Conservation (phyloP, 1,284 basidiomycete species). For the Porogramme epimiltina region DNA sequence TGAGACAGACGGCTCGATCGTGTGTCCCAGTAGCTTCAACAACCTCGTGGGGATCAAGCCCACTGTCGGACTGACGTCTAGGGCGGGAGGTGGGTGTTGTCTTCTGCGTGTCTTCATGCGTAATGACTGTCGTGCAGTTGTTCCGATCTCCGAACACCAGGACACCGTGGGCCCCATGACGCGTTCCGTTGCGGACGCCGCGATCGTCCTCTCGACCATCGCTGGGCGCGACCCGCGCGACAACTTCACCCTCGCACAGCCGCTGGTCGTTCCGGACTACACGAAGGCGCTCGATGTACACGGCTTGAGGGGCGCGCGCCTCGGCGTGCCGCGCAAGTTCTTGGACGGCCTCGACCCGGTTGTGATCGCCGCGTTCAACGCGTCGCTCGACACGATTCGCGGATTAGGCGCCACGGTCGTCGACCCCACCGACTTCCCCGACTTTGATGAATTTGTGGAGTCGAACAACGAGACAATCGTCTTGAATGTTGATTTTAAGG, state of each 20-base stretch:
- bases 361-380: slow-evolving; percentile 37
- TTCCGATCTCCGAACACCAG: slow-evolving; percentile 53
- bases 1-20: slow-evolving; percentile 71
- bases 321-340: slow-evolving; percentile 41
- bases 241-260: slow-evolving; percentile 44
- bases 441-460: slow-evolving; percentile 34
- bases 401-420: slow-evolving; percentile 43
- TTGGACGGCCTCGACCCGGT: slow-evolving; percentile 26
- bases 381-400: slow-evolving; percentile 38
- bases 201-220: slow-evolving; percentile 43
- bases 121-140: slow-evolving; percentile 32
- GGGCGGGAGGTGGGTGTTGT: slow-evolving; percentile 50
- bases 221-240: slow-evolving; percentile 48
- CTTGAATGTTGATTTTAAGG: slow-evolving; percentile 44
- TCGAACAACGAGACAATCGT: slow-evolving; percentile 37
- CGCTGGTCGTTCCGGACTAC: slow-evolving; percentile 41
- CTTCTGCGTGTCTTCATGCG: not conserved
- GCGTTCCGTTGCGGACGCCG: slow-evolving; percentile 48
- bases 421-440: slow-evolving; percentile 43
- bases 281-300: slow-evolving; percentile 36
- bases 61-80: slow-evolving; percentile 63
- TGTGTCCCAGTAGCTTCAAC: slow-evolving; percentile 44
- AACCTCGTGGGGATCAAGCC: slow-evolving; percentile 58
- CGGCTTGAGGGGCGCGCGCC: slow-evolving; percentile 39
- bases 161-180: slow-evolving; percentile 53